Percentiles rank a stretch among this genome's conserved stretches.
Evolutionary conservation across 2,329 filamentous ascomycete genomes (phyloP).

Genomic region (Drechmeria coniospora): DNA sequence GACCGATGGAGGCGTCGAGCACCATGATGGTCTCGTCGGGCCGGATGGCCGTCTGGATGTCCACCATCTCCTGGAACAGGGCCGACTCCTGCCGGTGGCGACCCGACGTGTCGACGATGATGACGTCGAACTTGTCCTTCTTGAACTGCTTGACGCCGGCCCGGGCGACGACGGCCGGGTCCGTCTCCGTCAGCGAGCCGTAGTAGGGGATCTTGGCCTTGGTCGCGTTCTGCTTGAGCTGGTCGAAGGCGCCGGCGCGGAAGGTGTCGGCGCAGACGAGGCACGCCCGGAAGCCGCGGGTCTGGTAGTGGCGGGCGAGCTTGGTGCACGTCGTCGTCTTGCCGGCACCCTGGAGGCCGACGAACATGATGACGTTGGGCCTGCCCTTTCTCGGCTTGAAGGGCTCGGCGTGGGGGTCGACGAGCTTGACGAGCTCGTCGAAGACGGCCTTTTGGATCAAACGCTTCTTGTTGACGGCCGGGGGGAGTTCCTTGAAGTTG

Average conservation of each 20-base stretch:
- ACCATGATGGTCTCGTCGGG: slow-evolving; percentile 99
- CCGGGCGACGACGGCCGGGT: slow-evolving; percentile 82
- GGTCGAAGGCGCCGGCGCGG: slow-evolving; percentile 94
- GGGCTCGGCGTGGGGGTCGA: slow-evolving; percentile 86
- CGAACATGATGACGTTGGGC: slow-evolving; percentile 97
- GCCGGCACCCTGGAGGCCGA: slow-evolving; percentile 90
- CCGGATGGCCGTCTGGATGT: slow-evolving; percentile 80
- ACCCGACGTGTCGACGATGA: slow-evolving; percentile 95
- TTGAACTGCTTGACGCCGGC: slow-evolving; percentile 98
- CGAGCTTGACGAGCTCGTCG: slow-evolving; percentile 87
- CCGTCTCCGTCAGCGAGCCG: slow-evolving; percentile 88
- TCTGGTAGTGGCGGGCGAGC: slow-evolving; percentile 86
- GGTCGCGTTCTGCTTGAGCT: slow-evolving; percentile 96
- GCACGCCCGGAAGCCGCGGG: slow-evolving; percentile 80
- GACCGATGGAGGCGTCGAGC: slow-evolving; percentile 88
- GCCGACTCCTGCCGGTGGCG: slow-evolving; percentile 89
- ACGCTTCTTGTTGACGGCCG: slow-evolving; percentile 94
- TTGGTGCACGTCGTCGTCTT: slow-evolving; percentile 99
- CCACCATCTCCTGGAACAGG: slow-evolving; percentile 92
- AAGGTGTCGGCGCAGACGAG: slow-evolving; percentile 97
- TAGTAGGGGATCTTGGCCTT: slow-evolving; percentile 99
- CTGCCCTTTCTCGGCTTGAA: slow-evolving; percentile 97
- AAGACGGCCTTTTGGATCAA: slow-evolving; percentile 96
- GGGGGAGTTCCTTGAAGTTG: slow-evolving; percentile 86
- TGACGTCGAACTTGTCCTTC: slow-evolving; percentile 95